These are phyloP conservation scores for Strobilomyces dryophilus DNA, from an alignment of 768 basidiomycete genomes.

Conservation along the genomic window DNA sequence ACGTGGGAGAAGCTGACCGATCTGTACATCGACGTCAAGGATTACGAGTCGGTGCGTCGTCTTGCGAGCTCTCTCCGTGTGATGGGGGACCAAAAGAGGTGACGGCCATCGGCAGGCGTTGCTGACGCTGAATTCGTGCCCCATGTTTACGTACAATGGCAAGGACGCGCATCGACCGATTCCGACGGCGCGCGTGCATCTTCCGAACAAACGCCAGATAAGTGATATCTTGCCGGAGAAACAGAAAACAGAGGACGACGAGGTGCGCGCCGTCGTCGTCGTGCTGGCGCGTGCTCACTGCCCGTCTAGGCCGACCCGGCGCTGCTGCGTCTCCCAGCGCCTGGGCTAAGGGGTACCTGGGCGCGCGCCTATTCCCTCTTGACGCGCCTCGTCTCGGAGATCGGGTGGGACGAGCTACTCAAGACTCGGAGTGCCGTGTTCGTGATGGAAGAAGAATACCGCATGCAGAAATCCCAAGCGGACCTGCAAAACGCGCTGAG, in stretches of 20 bases:
- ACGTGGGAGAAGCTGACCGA: slow-evolving; percentile 99
- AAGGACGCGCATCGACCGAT: slow-evolving; percentile 88
- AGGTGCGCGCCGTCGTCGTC: slow-evolving; percentile 37
- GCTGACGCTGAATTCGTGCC: slow-evolving; percentile 96
- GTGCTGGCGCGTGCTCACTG: no score
- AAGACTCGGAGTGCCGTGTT: slow-evolving; percentile 93
- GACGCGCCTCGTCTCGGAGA: slow-evolving; percentile 85
- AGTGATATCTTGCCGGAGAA: slow-evolving; percentile 88
- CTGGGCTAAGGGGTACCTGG: slow-evolving; percentile 93
- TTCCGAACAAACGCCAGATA: slow-evolving; percentile 83
- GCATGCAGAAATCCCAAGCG: slow-evolving; percentile 86
- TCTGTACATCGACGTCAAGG: slow-evolving; percentile 84
- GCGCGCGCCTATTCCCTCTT: slow-evolving; percentile 90
- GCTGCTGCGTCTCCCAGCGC: slow-evolving; percentile 90
- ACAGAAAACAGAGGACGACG: slow-evolving; percentile 78
- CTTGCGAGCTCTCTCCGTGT: neutral
- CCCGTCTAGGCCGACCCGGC: slow-evolving; percentile 83
- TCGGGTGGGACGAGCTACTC: slow-evolving; percentile 98
- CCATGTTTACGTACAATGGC: slow-evolving; percentile 99
- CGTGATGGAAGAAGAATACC: slow-evolving; percentile 99
- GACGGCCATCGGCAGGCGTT: slow-evolving; percentile 62
- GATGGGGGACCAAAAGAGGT: no score
- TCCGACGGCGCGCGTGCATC: slow-evolving; percentile 72
- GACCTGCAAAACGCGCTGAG: slow-evolving; percentile 50
- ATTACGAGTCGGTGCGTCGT: slow-evolving; percentile 63